A percentile compares a stretch with the other conserved stretches of the same genome.
These are phyloP conservation scores for Lablab purpureus DNA, from an alignment of 306 rosid genomes.

Conservation along the genomic window DNA sequence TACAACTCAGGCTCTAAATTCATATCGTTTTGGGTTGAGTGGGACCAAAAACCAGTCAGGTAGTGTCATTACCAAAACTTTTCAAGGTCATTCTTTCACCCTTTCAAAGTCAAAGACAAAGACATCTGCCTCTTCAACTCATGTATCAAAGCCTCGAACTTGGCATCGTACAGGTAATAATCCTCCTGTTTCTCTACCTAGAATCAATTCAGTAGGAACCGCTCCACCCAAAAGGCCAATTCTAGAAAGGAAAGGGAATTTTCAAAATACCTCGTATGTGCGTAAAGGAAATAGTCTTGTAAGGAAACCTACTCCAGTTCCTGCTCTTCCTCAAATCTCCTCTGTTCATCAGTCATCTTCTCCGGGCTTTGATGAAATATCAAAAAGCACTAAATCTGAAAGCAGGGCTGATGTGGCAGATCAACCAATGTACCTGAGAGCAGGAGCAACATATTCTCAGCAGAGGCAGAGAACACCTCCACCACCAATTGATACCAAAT, in stretches of 20 bases:
- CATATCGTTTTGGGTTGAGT: conserved; percentile 45
- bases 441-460: conserved; percentile 47
- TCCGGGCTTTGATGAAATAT: conserved; percentile 57
- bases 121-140: conserved; percentile 57
- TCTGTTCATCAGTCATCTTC: conserved; percentile 51
- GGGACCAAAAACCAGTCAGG: conserved; percentile 60
- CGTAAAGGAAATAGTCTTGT: conserved; percentile 97
- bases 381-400: conserved; percentile 54
- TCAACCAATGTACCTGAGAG: conserved; percentile 44
- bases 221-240: conserved; percentile 62
- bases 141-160: conserved; percentile 64
- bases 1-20: conserved; percentile 48
- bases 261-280: conserved; percentile 75
- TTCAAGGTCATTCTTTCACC: conserved; percentile 42
- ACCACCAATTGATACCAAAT: conserved; percentile 47
- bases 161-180: conserved; percentile 69
- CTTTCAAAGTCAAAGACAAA: conserved; percentile 51
- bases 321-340: conserved; percentile 57
- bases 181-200: conserved; percentile 45
- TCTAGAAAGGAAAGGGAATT: conserved; percentile 55
- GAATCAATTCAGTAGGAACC: conserved; percentile 49
- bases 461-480: conserved; percentile 59
- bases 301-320: conserved; percentile 66
- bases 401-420: conserved; percentile 53
- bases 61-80: conserved; percentile 41